These are phyloP conservation scores for Boletellus deceptivus DNA, from an alignment of 1,284 basidiomycete species.

Conservation along the genomic window DNA sequence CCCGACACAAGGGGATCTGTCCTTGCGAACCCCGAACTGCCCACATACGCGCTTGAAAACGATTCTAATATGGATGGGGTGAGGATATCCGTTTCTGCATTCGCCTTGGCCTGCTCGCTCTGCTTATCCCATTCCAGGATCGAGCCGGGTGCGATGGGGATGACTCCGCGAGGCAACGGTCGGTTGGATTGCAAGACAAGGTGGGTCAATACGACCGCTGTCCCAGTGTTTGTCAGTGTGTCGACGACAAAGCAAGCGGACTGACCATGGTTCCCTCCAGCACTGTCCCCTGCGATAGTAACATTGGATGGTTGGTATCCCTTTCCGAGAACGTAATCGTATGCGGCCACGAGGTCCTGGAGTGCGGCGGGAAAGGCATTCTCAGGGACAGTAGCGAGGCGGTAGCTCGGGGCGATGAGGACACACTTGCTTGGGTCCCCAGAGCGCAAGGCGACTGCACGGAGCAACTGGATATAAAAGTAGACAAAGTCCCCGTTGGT, in stretches of 20 bases:
- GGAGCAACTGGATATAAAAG: conserved; percentile 11
- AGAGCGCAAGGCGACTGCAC: neutral
- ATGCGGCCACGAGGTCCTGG: conserved; percentile 10
- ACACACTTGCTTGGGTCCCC: neutral
- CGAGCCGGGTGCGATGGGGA: conserved; percentile 6
- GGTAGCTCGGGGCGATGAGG: conserved; percentile 13
- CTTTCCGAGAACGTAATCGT: conserved; percentile 10
- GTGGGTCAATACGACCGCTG: conserved; percentile 15
- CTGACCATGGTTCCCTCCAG: conserved; percentile 17
- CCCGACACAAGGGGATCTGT: conserved; percentile 11
- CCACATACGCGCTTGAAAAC: conserved; percentile 1
- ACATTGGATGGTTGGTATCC: conserved; percentile 17
- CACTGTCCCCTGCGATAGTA: conserved; percentile 15
- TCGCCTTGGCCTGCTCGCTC: conserved; percentile 3
- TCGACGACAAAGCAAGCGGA: neutral
- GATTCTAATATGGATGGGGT: neutral
- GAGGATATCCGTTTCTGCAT: conserved; percentile 5
- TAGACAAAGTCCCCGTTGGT: neutral
- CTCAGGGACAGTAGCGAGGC: conserved; percentile 6
- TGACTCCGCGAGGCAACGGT: neutral
- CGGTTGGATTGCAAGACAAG: conserved; percentile 6
- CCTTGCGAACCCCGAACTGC: neutral
- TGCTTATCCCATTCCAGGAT: conserved; percentile 1
- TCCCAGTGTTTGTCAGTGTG: no score
- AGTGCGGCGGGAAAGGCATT: conserved; percentile 7